These are phyloP conservation scores for Arthonia radiata DNA, from an alignment of 495 filamentous ascomycete genomes.

Conservation along the genomic window DNA sequence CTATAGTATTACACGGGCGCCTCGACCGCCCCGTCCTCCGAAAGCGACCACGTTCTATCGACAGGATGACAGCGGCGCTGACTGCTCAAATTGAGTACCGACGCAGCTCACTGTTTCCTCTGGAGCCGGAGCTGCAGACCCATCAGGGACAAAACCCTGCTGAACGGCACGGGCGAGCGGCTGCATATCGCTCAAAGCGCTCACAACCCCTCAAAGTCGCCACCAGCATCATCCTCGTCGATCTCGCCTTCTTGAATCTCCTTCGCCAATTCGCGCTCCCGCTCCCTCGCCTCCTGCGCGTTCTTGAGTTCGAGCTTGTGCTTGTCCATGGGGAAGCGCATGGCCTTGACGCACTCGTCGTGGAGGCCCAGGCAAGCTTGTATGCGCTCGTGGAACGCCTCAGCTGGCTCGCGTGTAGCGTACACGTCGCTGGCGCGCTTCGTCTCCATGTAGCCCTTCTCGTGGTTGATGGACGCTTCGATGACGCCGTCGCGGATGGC, in stretches of 20 bases:
- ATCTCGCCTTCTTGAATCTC: slow-evolving; percentile 96
- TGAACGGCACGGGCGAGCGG: too few species aligned
- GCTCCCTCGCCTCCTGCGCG: slow-evolving; percentile 84
- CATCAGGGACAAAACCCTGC: too few species aligned
- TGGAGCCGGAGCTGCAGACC: too few species aligned
- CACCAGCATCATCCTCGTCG: slow-evolving; percentile 90
- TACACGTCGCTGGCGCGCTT: slow-evolving; percentile 91
- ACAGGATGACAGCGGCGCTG: too few species aligned
- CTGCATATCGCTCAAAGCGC: too few species aligned
- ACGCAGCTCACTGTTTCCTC: too few species aligned
- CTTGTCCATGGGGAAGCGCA: slow-evolving; percentile 98
- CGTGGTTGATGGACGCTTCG: slow-evolving; percentile 80
- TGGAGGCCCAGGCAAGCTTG: slow-evolving; percentile 71
- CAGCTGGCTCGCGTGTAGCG: slow-evolving; percentile 79
- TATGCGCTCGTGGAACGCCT: slow-evolving; percentile 93
- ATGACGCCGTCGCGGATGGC: slow-evolving; percentile 96
- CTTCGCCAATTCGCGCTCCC: slow-evolving; percentile 90
- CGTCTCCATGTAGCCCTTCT: slow-evolving; percentile 94
- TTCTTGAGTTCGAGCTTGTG: slow-evolving; percentile 95
- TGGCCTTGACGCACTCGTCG: slow-evolving; percentile 96
- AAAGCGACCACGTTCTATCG: too few species aligned
- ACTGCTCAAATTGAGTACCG: too few species aligned
- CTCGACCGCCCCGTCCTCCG: too few species aligned
- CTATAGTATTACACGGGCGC: too few species aligned
- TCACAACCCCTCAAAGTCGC: slow-evolving; percentile 94